These are phyloP conservation scores for Adiantum capillusveneris DNA, from an alignment of 75 land plant species.

Conservation along the genomic window DNA sequence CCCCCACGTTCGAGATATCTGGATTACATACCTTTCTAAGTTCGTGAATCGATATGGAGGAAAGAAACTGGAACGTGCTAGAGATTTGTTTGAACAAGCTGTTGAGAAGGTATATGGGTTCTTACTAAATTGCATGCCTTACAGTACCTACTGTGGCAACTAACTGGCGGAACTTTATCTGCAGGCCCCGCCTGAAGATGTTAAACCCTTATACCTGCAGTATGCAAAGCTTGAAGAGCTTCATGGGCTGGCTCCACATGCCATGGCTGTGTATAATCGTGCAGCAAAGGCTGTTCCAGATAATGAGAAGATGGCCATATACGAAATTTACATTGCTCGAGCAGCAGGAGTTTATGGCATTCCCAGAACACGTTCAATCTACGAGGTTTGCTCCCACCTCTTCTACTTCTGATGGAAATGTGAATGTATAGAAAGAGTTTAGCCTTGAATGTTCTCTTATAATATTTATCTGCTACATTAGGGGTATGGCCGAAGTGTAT, in stretches of 20 bases:
- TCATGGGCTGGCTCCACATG: constrained; percentile 82
- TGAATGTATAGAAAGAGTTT: too few relatives aligned
- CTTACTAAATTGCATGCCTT: neutral
- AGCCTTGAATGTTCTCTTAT: too few relatives aligned
- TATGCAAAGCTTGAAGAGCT: constrained; percentile 98
- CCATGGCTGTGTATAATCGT: constrained; percentile 82
- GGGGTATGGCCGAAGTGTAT: too few relatives aligned
- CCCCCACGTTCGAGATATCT: constrained; percentile 92
- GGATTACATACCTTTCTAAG: constrained; percentile 85
- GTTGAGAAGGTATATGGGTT: constrained; percentile 54
- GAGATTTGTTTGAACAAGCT: constrained; percentile 89
- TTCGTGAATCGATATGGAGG: constrained; percentile 88
- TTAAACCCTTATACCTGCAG: constrained; percentile 75
- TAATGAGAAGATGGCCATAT: constrained; percentile 75
- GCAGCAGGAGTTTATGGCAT: constrained; percentile 89
- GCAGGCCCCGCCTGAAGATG: constrained; percentile 86
- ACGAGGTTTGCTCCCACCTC: constrained; percentile 50
- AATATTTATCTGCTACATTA: too few relatives aligned
- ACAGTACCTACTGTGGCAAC: neutral
- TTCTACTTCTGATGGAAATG: too few relatives aligned
- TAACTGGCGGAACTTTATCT: too few relatives aligned
- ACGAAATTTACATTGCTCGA: constrained; percentile 90
- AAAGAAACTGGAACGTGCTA: constrained; percentile 77
- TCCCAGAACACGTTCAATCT: constrained; percentile 80
- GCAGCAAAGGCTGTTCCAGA: constrained; percentile 90